Base-by-base conservation (phyloP, 2,329 filamentous ascomycete genomes). In the Acephala macrosclerotiorum region DNA sequence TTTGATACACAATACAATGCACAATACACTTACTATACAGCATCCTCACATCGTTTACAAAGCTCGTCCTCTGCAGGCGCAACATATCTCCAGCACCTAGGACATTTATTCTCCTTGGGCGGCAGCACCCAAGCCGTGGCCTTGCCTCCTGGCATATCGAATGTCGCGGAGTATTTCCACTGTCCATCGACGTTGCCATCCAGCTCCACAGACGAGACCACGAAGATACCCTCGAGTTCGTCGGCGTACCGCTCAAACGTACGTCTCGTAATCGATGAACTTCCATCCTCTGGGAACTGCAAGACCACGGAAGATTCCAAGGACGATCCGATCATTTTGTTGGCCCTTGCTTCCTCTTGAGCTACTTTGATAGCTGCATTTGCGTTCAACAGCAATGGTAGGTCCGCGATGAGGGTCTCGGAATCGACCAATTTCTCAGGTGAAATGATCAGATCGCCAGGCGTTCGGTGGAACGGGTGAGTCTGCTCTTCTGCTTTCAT, bases 31-130 rank as follows among this genome's bases (percentile, higher is more conserved):
- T 53, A 49, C 59, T 51, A 14, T 20, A 95, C 84, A 40, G 90
- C 87, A 14, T 87, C 84, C 35, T 89, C 87, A 77, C 95, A 98
- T 75, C 93, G 83, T 58, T 78, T 79, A 78, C 95, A 98, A 20
- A 97, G 80, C 45, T 81, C 77, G 20, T 91, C 87, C 71, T 90
- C 84, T 57, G 79, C 79, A n/a, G 85, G 81, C n/a, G 91, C 89
- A 26, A 91, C 84, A 77, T 93, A 97, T 68, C 91, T 87, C 96
- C 96, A 99, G 80, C 96, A 99, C 59, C 96, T 84, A 0, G 87
- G 84, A 77, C 96, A 99, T 78, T 98, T 99, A 56, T 83, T 79
- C 14, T 80, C 78, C 16, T 77, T 77, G 0, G 89, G 84, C 11
- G 84, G 79, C 57, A 78, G 49, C 5, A 81, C 66, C 66, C 69